These are phyloP conservation scores for Pseudonectria foliicola DNA, from an alignment of 2,329 filamentous ascomycete genomes.

Conservation along the genomic window DNA sequence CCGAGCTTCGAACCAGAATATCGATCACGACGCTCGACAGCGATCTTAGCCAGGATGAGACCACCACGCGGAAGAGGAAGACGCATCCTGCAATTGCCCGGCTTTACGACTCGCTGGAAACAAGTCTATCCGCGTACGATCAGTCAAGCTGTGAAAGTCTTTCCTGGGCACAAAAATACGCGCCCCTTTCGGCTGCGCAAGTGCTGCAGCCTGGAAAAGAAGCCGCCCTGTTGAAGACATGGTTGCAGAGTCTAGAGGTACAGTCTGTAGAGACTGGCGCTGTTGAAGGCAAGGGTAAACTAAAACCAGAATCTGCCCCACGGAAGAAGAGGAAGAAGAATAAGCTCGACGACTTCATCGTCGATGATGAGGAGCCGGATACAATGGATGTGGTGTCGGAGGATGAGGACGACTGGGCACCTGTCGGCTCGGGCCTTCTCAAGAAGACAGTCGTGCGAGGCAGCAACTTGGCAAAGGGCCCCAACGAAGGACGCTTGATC, in stretches of 20 bases:
- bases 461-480: constrained; percentile 26
- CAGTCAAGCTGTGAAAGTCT: constrained; percentile 63
- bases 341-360: constrained; percentile 72
- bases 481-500: constrained; percentile 44
- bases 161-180: constrained; percentile 80
- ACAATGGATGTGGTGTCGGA: constrained; percentile 64
- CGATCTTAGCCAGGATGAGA: constrained; percentile 30
- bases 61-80: constrained; percentile 15
- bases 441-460: constrained; percentile 50
- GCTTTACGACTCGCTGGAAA: constrained; percentile 53
- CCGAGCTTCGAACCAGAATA: constrained; percentile 34
- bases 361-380: constrained; percentile 67
- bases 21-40: constrained; percentile 4
- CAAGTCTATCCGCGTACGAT: constrained; percentile 72
- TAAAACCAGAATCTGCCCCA: constrained; percentile 20
- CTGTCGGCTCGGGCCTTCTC: constrained; percentile 28
- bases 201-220: constrained; percentile 72
- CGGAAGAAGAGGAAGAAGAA: constrained; percentile 65
- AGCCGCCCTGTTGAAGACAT: constrained; percentile 64
- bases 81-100: constrained; percentile 52
- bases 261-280: constrained; percentile 63
- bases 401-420: constrained; percentile 43
- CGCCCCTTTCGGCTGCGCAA: constrained; percentile 59
- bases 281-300: constrained; percentile 28
- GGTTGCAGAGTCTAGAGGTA: constrained; percentile 71